phyloP scores from a whole-genome alignment of 441 rosid genomes.

The Populus trichocarpa region DNA sequence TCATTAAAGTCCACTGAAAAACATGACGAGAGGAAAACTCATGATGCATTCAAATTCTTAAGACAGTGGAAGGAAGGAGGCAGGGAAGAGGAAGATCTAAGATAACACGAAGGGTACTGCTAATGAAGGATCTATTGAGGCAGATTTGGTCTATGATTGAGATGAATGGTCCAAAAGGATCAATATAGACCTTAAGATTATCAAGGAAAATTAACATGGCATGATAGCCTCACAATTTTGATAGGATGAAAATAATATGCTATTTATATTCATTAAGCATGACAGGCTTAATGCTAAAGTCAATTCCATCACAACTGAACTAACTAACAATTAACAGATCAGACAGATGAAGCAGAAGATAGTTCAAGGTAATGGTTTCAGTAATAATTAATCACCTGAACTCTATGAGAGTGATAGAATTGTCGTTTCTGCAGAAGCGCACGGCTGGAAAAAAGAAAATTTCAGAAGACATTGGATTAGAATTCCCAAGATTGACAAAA shows the following conservation, averaged over 20 bases:
- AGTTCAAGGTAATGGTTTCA: constrained; percentile 1
- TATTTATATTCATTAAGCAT: not conserved
- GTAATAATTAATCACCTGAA: constrained; percentile 21
- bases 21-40: not conserved
- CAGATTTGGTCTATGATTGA: not conserved
- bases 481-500: not conserved
- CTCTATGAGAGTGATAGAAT: constrained; percentile 31
- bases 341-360: not conserved
- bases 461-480: constrained; percentile 3
- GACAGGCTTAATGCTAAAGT: not conserved
- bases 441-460: constrained; percentile 17
- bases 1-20: too few species aligned
- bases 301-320: not conserved
- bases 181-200: not conserved
- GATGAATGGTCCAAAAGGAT: not conserved
- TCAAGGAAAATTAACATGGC: not conserved
- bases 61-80: not conserved
- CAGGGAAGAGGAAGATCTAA: not conserved
- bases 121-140: not conserved
- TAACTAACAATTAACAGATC: not conserved
- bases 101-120: not conserved
- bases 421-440: constrained; percentile 24
- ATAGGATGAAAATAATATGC: not conserved
- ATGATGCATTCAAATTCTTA: not conserved
- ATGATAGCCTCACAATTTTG: not conserved